Base-by-base conservation (phyloP, 768 basidiomycete genomes). In the Xerocomus spinulosus region DNA sequence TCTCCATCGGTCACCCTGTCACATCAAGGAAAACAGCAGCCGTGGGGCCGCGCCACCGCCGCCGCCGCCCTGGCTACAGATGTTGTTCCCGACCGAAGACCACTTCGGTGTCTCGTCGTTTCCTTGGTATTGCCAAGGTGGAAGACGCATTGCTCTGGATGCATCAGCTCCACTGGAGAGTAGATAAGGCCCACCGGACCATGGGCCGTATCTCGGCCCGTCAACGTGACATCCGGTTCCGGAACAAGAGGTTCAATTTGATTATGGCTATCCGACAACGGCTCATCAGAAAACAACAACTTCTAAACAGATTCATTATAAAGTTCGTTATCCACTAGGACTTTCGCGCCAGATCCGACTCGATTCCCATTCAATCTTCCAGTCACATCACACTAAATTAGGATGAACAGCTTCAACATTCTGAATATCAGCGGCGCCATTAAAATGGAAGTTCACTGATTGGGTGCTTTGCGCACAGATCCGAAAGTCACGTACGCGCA, bases 381-480 rank as follows among this genome's bases (percentile, higher is more conserved):
- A 37, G 37, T 12, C 33, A 42, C 7, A 20, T 46, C 44, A 32
- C 42, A 29, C 54, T 17, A 40, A 41, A 51, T 50, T 33, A 5
- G 48, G 47, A 18, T 21, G 48, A 17, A 51, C 34, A 52, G 50
- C 23, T 26, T 50, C 30, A 36, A 20, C 23, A 36, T 36, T 26
- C 24, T 49, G 44, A 29, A 29, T 37, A 44, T 49, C 49, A 51
- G 14, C 23, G 5, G 29, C 23, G 36, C 52, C 37, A 42, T 51
- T 15, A 42, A 24, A 60, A 62, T 60, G 50, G 56, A 60, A 59
- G 46, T 3, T 39, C 38, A 21, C 9, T 36, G 25, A 34, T 9
- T 20, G 23, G 33, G 21, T 35, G 30, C 29, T 15, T 47, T 30
- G 39, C 28, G 15, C 29, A 30, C 24, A 28, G 17, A 46, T 29